Evolutionary conservation across 164 flowering plant species (phyloP).

Genomic region (Liquidambar formosana): DNA sequence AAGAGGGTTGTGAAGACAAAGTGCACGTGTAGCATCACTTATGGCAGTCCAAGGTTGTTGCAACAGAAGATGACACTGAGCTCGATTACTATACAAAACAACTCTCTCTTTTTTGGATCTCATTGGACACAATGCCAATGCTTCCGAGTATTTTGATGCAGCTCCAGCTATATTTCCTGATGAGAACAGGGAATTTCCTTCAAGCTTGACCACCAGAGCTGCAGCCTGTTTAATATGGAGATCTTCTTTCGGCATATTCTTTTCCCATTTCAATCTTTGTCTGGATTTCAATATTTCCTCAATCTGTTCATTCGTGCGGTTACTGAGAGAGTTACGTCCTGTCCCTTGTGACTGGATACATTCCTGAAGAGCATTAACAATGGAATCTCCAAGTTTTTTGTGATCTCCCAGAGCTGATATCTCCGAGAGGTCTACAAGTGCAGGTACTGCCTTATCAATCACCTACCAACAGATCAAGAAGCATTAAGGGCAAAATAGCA

Average conservation of each 20-base stretch:
- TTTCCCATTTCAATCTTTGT: conserved; percentile 88
- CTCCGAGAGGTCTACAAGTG: conserved; percentile 86
- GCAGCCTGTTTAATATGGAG: conserved; percentile 98
- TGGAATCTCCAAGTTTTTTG: conserved; percentile 91
- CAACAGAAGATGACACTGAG: conserved; percentile 89
- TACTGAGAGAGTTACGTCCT: conserved; percentile 54
- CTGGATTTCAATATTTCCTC: conserved; percentile 71
- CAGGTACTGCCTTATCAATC: conserved; percentile 77
- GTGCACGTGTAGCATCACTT: conserved; percentile 93
- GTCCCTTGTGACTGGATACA: conserved; percentile 69
- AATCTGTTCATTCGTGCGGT: conserved; percentile 58
- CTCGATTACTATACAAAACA: conserved; percentile 89
- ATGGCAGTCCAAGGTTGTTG: conserved; percentile 93
- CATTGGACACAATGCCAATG: conserved; percentile 84
- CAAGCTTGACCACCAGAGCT: conserved; percentile 91
- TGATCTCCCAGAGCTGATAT: conserved; percentile 84
- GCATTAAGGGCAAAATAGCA: neutral
- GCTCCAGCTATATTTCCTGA: conserved; percentile 93
- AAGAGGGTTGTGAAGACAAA: conserved; percentile 87
- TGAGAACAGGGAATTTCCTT: conserved; percentile 97
- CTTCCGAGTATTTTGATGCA: conserved; percentile 92
- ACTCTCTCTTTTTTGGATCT: conserved; percentile 90
- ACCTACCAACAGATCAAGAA: conserved; percentile 43
- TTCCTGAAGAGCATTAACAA: conserved; percentile 77
- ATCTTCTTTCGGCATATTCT: conserved; percentile 95